A percentile compares a stretch with the other conserved stretches of the same genome.
Evolutionary conservation across 2,329 filamentous ascomycete genomes (phyloP).

Genomic region (Xylariales sp.): DNA sequence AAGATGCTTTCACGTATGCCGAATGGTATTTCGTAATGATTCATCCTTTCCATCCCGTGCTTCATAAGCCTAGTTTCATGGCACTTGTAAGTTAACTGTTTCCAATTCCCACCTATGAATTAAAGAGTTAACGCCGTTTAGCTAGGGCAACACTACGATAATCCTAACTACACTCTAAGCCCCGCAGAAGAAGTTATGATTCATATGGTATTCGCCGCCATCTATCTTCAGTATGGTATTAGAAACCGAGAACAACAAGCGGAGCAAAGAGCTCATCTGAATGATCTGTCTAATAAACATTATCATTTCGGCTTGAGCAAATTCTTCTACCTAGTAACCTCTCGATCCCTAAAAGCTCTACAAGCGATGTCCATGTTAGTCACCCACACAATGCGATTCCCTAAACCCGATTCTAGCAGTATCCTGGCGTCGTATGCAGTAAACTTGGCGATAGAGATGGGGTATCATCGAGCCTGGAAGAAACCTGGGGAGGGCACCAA

Average conservation of each 20-base stretch:
- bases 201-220: conserved; percentile 83
- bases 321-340: conserved; percentile 72
- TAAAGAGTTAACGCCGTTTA: conserved; percentile 48
- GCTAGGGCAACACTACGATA: conserved; percentile 76
- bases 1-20: conserved; percentile 75
- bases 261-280: conserved; percentile 65
- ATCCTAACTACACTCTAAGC: conserved; percentile 70
- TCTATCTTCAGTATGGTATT: conserved; percentile 81
- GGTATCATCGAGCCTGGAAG: conserved; percentile 78
- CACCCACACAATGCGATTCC: conserved; percentile 78
- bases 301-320: conserved; percentile 80
- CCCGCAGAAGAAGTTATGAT: conserved; percentile 75
- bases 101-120: neutral
- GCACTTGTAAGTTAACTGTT: conserved; percentile 64
- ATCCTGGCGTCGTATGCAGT: conserved; percentile 74
- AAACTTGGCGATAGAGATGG: conserved; percentile 77
- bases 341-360: conserved; percentile 72
- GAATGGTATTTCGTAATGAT: conserved; percentile 81
- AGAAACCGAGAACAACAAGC: conserved; percentile 71
- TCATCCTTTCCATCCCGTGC: conserved; percentile 76
- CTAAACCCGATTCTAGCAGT: conserved; percentile 81
- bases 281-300: conserved; percentile 77
- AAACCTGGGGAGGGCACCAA: conserved; percentile 58
- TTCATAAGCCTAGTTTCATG: conserved; percentile 82
- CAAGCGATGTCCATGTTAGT: conserved; percentile 80